Evolutionary conservation across 2,329 filamentous ascomycete genomes (phyloP), one percentile per base, ranked within the genome.

Genomic region (Colletotrichum noveboracense): DNA sequence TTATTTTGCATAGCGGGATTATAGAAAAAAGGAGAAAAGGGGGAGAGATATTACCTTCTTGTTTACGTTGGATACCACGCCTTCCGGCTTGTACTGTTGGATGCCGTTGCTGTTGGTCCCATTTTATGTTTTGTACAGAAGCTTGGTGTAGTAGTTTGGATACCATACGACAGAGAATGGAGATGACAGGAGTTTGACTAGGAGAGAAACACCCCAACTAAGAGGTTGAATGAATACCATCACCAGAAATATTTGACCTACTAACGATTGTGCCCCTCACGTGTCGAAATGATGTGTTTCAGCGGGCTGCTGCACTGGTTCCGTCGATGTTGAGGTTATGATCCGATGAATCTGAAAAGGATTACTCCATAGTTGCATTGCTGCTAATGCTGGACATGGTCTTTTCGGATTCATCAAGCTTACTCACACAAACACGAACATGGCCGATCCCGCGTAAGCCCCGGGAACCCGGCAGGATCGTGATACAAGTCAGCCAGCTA

Each of bases 1-100:
- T 48, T 65, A 43, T 55, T 68, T 68, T 65, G 70, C 73, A 73
- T 75, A 75, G 70, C 70, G 73, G 70, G 73, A 68, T 68, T 21
- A 36, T 58, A 68, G 56, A 52, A 56, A 61, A 34, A 34, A 32
- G 26, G 21, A 32, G 34, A 43, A 62, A 66, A 34, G 14, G 38
- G 18, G 26, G 9, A 28, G 24, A 34, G 56, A 36, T 28, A 26
- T 7, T 36, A 26, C 62, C 55, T 24, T 70, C 7, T 65, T 9
- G 14, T 55, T 24, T 66, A n/a, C 32, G 43, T 52, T 52, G 43
- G 43, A 52, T 52, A 52, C n/a, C 43, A 52, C 55, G 24, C 21
- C 26, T 58, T 26, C 26, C 55, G 26, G 26, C 55, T 58, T 26
- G 21, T 58, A 58, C 10, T 28, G 55, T 58, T 58, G 55, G 24